A percentile compares a stretch with the other conserved stretches of the same genome.
These are phyloP conservation scores for Parietichytrium sp. DNA, from an alignment of 108 stramenopile genomes.

Conservation along the genomic window DNA sequence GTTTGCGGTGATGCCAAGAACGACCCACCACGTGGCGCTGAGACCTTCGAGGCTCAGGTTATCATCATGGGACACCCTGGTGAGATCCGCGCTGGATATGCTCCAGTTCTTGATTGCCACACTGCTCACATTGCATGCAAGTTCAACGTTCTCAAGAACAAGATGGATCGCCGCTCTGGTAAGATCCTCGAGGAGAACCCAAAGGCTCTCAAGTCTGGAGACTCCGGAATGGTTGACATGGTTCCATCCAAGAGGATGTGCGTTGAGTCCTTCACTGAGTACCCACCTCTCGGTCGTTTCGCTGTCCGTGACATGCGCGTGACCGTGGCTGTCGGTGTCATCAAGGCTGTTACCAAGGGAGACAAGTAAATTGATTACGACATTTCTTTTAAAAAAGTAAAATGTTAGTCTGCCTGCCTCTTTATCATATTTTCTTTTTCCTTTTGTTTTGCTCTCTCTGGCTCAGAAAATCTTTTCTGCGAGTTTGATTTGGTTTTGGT, in stretches of 20 bases:
- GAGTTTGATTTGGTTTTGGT: too few relatives aligned
- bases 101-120: conserved; percentile 90
- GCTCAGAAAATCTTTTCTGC: too few relatives aligned
- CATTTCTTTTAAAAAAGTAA: background rate
- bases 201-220: conserved; percentile 78
- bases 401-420: too few relatives aligned
- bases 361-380: conserved; percentile 43
- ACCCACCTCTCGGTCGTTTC: conserved; percentile 94
- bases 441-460: too few relatives aligned
- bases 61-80: conserved; percentile 90
- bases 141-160: conserved; percentile 76
- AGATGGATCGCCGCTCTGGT: conserved; percentile 85
- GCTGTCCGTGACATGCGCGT: conserved; percentile 82
- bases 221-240: conserved; percentile 81
- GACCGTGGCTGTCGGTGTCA: conserved; percentile 88
- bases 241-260: conserved; percentile 84
- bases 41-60: conserved; percentile 79
- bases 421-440: too few relatives aligned
- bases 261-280: conserved; percentile 85
- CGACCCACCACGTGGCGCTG: conserved; percentile 69
- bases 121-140: conserved; percentile 94
- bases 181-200: conserved; percentile 81
- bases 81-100: conserved; percentile 76
- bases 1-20: conserved; percentile 78
- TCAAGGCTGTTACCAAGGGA: conserved; percentile 77